Percentiles rank a stretch among this genome's conserved stretches.
Conservation (phyloP, 306 rosid genomes). For the Potentilla sterilis region DNA sequence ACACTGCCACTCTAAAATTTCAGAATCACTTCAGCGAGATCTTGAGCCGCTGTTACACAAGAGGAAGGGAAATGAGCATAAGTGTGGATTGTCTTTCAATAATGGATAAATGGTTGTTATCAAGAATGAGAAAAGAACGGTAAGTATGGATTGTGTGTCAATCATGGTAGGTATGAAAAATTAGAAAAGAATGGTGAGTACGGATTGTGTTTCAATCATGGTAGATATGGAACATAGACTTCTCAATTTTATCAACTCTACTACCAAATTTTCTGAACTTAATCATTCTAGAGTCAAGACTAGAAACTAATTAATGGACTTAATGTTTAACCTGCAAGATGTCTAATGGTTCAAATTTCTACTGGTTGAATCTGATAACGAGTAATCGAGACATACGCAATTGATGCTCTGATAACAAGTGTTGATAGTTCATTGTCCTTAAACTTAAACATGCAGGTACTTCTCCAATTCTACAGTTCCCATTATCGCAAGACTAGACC, state of each 20-base stretch:
- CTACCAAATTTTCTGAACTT: background rate
- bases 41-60: constrained; percentile 56
- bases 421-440: too few relatives aligned
- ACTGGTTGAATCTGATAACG: too few relatives aligned
- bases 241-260: background rate
- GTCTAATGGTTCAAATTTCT: too few relatives aligned
- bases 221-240: background rate
- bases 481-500: too few relatives aligned
- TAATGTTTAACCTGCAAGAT: too few relatives aligned
- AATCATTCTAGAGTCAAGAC: background rate
- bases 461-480: too few relatives aligned
- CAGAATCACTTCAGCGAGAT: constrained; percentile 41
- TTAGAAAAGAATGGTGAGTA: background rate
- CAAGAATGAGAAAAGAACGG: background rate
- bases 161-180: background rate
- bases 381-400: too few relatives aligned
- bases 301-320: too few relatives aligned
- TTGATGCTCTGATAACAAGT: too few relatives aligned
- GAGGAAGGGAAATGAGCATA: constrained; percentile 2
- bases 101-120: too few relatives aligned
- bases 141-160: background rate
- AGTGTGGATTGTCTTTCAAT: background rate
- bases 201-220: background rate
- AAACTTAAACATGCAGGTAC: too few relatives aligned
- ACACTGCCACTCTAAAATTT: too few relatives aligned